A percentile compares a stretch with the other conserved stretches of the same genome.
Evolutionary conservation across 2,329 filamentous ascomycete species (phyloP).

Genomic region (Cadophora malorum): DNA sequence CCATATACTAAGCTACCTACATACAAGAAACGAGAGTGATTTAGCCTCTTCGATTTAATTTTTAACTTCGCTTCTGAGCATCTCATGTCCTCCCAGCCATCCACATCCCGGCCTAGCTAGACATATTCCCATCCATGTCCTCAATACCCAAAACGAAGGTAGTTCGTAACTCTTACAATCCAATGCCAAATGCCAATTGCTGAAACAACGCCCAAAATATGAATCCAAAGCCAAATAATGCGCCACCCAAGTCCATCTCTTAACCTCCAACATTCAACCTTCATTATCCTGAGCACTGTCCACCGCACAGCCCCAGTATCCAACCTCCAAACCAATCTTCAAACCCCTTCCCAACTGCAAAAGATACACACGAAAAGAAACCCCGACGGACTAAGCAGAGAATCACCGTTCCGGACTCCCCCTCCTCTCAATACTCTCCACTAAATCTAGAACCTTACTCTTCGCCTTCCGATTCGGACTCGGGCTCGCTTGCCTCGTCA

Average conservation of each 20-base stretch:
- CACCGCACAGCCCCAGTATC: neutral
- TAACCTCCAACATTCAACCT: neutral
- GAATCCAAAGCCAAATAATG: neutral
- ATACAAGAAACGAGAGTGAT: neutral
- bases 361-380: neutral
- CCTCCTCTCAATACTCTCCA: constrained; percentile 40
- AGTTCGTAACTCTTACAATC: neutral
- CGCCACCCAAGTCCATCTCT: neutral
- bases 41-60: neutral
- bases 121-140: too few relatives aligned
- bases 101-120: too few relatives aligned
- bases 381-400: neutral
- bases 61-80: neutral
- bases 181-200: neutral
- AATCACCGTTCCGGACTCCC: constrained; percentile 22
- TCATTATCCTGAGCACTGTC: neutral
- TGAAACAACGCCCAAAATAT: too few relatives aligned
- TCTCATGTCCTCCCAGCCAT: neutral
- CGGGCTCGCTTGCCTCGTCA: constrained; percentile 9
- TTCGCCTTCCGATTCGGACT: constrained; percentile 30
- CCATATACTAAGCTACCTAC: neutral
- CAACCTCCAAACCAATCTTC: neutral
- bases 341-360: neutral
- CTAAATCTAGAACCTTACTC: constrained; percentile 39
- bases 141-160: neutral